These are phyloP conservation scores for Colletotrichum aenigma DNA, from an alignment of 2,329 filamentous ascomycete species.

Conservation along the genomic window DNA sequence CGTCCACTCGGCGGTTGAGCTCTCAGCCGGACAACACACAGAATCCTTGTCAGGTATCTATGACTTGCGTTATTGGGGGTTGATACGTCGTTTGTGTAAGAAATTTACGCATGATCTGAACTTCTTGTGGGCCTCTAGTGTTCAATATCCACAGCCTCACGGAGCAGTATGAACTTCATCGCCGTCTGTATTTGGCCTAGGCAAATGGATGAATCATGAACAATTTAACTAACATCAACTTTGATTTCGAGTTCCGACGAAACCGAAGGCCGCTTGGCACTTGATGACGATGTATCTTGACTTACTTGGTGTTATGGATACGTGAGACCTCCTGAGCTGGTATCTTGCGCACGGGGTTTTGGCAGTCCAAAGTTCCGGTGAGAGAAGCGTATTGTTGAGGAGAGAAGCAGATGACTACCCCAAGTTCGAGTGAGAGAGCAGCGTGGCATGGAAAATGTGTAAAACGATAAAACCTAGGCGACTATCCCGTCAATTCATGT, in stretches of 20 bases:
- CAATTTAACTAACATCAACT: not conserved
- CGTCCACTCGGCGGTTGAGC: not conserved
- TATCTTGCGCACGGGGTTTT: not conserved
- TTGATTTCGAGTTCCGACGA: not conserved
- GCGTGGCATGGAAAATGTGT: accelerated
- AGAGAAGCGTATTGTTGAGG: not conserved
- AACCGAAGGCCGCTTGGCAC: not conserved
- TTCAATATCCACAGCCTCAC: not conserved
- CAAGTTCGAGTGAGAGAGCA: accelerated
- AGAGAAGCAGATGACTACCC: not conserved
- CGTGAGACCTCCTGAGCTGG: not conserved
- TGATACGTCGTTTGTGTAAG: not conserved
- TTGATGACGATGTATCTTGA: not conserved
- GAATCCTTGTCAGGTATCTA: not conserved
- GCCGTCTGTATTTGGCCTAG: not conserved
- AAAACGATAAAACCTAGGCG: not conserved
- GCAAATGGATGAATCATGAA: not conserved
- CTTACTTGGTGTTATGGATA: not conserved
- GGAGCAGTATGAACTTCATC: not conserved
- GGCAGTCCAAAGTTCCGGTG: not conserved
- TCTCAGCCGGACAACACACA: not conserved
- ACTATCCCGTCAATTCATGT: not conserved
- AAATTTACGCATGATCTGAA: not conserved
- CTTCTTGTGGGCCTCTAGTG: not conserved
- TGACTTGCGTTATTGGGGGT: not conserved